These are phyloP conservation scores for Malassezia yamatoensis DNA, from an alignment of 1,284 basidiomycete species.

Conservation along the genomic window DNA sequence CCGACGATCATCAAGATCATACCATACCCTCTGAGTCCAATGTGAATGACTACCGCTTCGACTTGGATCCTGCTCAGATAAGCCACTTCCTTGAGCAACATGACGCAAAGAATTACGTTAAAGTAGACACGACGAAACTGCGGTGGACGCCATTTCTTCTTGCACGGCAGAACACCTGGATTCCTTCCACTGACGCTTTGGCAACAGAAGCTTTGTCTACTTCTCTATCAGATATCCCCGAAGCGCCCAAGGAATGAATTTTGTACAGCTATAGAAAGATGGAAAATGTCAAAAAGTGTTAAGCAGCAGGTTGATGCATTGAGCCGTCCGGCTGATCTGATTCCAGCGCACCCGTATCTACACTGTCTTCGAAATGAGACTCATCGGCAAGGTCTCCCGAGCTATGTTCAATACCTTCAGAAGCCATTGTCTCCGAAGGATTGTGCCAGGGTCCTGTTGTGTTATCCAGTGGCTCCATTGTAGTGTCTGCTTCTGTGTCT, in stretches of 20 bases:
- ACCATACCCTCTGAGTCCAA: constrained; percentile 8
- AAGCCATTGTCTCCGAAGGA: too few relatives aligned
- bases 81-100: constrained; percentile 60
- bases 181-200: neutral
- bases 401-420: too few relatives aligned
- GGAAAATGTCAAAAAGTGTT: too few relatives aligned
- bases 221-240: too few relatives aligned
- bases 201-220: too few relatives aligned
- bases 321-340: too few relatives aligned
- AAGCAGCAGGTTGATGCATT: too few relatives aligned
- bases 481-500: neutral
- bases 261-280: neutral
- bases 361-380: too few relatives aligned
- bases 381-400: too few relatives aligned
- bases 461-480: neutral
- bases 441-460: too few relatives aligned
- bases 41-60: constrained; percentile 63
- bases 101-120: constrained; percentile 70
- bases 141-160: constrained; percentile 57
- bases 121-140: constrained; percentile 70
- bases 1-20: neutral
- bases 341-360: too few relatives aligned
- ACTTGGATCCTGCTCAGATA: constrained; percentile 64
- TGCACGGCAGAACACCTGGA: neutral
- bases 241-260: neutral